phyloP scores from a whole-genome alignment of 2,329 filamentous ascomycete genomes.

The Monosporascus sp. region DNA sequence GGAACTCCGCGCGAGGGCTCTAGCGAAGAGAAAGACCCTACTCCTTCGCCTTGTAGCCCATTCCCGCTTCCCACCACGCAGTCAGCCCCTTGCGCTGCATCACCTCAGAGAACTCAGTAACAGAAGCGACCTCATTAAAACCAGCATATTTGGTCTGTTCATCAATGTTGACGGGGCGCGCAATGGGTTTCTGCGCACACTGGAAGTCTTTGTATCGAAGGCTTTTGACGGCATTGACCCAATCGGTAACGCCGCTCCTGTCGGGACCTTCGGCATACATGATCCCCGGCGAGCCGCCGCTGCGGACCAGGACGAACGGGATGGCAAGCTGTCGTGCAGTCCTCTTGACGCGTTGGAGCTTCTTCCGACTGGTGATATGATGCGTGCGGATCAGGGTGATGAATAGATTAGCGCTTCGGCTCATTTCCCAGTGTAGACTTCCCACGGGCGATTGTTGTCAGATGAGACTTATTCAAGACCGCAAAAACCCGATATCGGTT shows the following conservation, averaged over 20 bases:
- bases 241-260: conserved; percentile 50
- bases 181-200: conserved; percentile 48
- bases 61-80: conserved; percentile 62
- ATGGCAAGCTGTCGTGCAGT: conserved; percentile 54
- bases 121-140: conserved; percentile 54
- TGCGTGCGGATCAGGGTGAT: conserved; percentile 68
- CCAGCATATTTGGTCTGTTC: conserved; percentile 14
- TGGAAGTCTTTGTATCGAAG: conserved; percentile 71
- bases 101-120: conserved; percentile 56
- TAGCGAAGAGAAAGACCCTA: not conserved
- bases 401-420: conserved; percentile 18
- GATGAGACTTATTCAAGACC: no score
- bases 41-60: conserved; percentile 6
- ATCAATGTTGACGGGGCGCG: conserved; percentile 8
- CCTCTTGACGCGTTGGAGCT: conserved; percentile 55
- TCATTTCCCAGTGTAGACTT: conserved; percentile 6
- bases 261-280: conserved; percentile 67
- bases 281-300: conserved; percentile 65
- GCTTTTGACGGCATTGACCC: conserved; percentile 59
- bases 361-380: conserved; percentile 77
- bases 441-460: not conserved
- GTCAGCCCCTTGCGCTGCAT: conserved; percentile 57
- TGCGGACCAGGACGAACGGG: conserved; percentile 60
- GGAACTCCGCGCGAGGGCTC: not conserved
- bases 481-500: no score